Conservation (phyloP, 768 basidiomycete species). For the Boletus subparvulus region DNA sequence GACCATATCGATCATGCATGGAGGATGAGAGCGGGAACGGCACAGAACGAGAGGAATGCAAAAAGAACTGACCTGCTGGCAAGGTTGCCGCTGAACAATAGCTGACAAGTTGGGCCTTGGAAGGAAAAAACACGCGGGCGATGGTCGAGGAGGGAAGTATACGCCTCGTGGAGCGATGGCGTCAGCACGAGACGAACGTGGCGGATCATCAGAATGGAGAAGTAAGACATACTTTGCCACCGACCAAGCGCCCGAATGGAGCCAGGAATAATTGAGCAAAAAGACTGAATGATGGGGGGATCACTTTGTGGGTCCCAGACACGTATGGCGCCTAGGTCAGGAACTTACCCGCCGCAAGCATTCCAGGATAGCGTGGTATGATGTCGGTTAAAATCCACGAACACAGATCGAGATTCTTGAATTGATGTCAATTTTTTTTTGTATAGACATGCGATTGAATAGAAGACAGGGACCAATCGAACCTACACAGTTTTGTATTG, state of each 20-base stretch:
- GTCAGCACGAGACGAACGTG: conserved; percentile 4
- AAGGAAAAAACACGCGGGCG: conserved; percentile 66
- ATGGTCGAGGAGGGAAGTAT: conserved; percentile 59
- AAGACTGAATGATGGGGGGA: conserved; percentile 45
- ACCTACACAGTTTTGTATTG: conserved; percentile 58
- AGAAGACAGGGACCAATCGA: background rate
- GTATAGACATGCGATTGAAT: conserved; percentile 5
- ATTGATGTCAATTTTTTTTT: conserved; percentile 4
- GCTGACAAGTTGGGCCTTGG: conserved; percentile 50
- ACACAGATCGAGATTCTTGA: conserved; percentile 59
- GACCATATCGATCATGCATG: conserved; percentile 23
- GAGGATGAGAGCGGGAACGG: conserved; percentile 10
- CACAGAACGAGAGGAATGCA: background rate
- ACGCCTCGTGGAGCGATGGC: conserved; percentile 41
- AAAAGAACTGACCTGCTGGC: conserved; percentile 44
- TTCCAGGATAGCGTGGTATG: conserved; percentile 70
- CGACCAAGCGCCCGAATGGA: conserved; percentile 66
- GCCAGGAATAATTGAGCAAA: conserved; percentile 73
- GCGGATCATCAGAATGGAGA: conserved; percentile 8
- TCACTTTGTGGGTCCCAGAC: background rate
- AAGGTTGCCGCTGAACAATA: conserved; percentile 53
- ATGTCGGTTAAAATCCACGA: conserved; percentile 66
- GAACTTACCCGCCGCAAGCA: conserved; percentile 64
- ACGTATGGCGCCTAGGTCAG: conserved; percentile 2
- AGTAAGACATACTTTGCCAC: conserved; percentile 54